phyloP scores from a whole-genome alignment of 2,329 filamentous ascomycete species.

The Elsinoe perseae region DNA sequence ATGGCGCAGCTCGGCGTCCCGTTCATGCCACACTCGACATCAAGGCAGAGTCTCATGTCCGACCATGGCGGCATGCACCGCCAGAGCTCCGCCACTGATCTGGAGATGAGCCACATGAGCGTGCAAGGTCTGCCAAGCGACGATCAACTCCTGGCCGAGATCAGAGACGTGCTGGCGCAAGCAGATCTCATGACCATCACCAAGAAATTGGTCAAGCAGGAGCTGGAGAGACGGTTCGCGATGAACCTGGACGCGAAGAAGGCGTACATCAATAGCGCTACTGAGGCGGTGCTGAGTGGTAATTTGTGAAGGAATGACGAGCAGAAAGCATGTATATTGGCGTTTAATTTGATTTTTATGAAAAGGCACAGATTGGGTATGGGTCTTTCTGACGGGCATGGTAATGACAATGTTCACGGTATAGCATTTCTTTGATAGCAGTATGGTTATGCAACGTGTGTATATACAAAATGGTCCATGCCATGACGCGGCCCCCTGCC shows the following conservation, averaged over 20 bases:
- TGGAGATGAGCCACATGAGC: constrained; percentile 67
- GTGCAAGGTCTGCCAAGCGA: constrained; percentile 65
- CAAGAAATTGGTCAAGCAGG: constrained; percentile 94
- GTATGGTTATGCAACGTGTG: neutral
- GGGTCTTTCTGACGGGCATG: neutral
- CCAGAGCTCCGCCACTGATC: constrained; percentile 39
- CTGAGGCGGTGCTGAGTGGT: constrained; percentile 36
- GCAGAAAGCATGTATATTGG: neutral
- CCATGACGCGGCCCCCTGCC: neutral
- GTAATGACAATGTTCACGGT: neutral
- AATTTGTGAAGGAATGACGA: constrained; percentile 28
- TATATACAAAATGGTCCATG: neutral
- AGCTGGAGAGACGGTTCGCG: constrained; percentile 85
- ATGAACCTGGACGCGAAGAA: constrained; percentile 79
- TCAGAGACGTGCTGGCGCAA: constrained; percentile 82
- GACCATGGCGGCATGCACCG: constrained; percentile 35
- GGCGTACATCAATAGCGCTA: constrained; percentile 63
- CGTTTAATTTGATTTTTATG: neutral
- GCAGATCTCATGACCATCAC: constrained; percentile 96
- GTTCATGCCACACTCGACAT: constrained; percentile 38
- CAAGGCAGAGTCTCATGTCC: constrained; percentile 69
- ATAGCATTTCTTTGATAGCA: neutral
- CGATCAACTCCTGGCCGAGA: constrained; percentile 85
- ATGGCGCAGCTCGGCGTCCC: constrained; percentile 54
- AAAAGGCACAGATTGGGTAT: constrained; percentile 3